phyloP scores from a whole-genome alignment of 2,329 filamentous ascomycete species.

The Calonectria leucothoes region DNA sequence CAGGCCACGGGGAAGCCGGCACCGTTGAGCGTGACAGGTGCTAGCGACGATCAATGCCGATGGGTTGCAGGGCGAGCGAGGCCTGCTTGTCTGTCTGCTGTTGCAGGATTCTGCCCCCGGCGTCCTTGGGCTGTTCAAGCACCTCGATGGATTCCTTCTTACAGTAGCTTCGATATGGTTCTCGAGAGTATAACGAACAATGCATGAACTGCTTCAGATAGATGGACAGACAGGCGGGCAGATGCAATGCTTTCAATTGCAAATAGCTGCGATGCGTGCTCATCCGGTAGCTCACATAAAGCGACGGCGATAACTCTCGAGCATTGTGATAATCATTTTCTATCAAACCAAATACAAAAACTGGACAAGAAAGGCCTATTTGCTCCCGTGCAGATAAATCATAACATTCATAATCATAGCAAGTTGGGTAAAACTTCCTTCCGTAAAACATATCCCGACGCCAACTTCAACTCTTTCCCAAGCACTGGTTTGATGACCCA shows the following conservation, averaged over 20 bases:
- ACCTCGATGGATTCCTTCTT: not conserved
- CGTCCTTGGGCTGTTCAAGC: not conserved
- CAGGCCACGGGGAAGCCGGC: not conserved
- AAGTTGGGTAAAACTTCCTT: not conserved
- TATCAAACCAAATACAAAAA: not conserved
- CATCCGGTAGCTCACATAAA: not conserved
- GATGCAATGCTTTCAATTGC: not conserved
- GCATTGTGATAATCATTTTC: not conserved
- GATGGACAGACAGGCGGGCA: no score
- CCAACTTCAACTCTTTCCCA: not conserved
- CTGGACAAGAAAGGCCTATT: not conserved
- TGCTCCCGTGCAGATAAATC: constrained; percentile 9
- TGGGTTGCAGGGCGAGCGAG: not conserved
- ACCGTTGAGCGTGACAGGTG: not conserved
- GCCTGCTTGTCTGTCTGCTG: no score
- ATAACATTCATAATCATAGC: constrained; percentile 6
- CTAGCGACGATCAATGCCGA: constrained; percentile 9
- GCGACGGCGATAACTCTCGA: not conserved
- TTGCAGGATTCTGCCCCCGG: not conserved
- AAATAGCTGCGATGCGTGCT: not conserved
- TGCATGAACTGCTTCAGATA: not conserved
- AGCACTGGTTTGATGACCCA: not conserved
- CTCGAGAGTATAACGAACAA: not conserved
- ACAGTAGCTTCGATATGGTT: not conserved
- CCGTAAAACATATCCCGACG: not conserved